Evolutionary conservation across 495 filamentous ascomycete species (phyloP).

Genomic region (Rhizodiscina lignyota): DNA sequence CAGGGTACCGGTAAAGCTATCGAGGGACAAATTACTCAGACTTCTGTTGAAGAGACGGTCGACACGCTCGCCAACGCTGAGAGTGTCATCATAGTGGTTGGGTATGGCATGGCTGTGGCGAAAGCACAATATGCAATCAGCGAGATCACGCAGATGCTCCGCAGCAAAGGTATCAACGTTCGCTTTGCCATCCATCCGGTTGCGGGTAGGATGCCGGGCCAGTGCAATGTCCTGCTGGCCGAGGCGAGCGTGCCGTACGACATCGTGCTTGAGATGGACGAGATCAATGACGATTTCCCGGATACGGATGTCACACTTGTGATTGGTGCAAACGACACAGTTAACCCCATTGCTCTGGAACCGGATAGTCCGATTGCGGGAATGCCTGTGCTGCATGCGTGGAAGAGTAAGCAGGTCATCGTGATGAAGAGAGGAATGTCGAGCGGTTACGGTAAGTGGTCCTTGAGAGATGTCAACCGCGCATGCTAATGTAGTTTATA

Average conservation of each 20-base stretch:
- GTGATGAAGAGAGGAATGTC: conserved; percentile 77
- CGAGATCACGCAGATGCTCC: conserved; percentile 55
- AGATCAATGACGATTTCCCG: conserved; percentile 75
- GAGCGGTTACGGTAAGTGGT: conserved; percentile 52
- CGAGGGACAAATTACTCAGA: conserved; percentile 54
- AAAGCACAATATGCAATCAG: conserved; percentile 76
- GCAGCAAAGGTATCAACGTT: conserved; percentile 52
- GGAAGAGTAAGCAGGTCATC: conserved; percentile 79
- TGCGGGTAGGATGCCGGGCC: conserved; percentile 70
- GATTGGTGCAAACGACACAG: conserved; percentile 74
- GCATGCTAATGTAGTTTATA: conserved; percentile 14
- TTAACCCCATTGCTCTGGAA: conserved; percentile 70
- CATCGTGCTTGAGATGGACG: conserved; percentile 77
- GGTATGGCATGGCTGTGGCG: conserved; percentile 78
- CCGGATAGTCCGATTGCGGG: conserved; percentile 63
- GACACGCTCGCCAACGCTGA: conserved; percentile 53
- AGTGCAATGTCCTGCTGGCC: conserved; percentile 71
- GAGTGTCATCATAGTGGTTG: conserved; percentile 67
- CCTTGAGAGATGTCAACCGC: no score
- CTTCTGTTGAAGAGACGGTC: conserved; percentile 57
- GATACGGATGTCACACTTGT: conserved; percentile 73
- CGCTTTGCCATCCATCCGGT: conserved; percentile 80
- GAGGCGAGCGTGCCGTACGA: conserved; percentile 74
- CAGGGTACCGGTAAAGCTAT: conserved; percentile 46
- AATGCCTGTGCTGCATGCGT: conserved; percentile 74